phyloP scores from a whole-genome alignment of 2,329 filamentous ascomycete species.

The Chaetomiaceae sp. region DNA sequence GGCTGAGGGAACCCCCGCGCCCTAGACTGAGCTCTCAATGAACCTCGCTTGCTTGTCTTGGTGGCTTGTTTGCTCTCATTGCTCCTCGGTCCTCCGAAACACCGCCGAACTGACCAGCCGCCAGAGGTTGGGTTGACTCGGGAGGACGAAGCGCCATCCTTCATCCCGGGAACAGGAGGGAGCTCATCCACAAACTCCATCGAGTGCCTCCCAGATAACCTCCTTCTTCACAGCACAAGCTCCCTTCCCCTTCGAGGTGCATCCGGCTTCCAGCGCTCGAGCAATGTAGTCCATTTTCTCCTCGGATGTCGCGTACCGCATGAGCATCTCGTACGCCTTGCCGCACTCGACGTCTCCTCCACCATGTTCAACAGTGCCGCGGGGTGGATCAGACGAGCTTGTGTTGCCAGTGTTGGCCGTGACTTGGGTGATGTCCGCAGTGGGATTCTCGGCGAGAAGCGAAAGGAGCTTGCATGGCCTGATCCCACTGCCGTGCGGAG shows the following conservation, averaged over 20 bases:
- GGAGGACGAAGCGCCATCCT: too few species aligned
- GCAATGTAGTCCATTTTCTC: slow-evolving; percentile 19
- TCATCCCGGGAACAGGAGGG: neutral
- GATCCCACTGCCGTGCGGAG: neutral
- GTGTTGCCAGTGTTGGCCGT: neutral
- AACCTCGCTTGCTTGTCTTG: too few species aligned
- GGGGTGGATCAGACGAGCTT: neutral
- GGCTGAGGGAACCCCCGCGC: too few species aligned
- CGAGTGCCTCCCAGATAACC: slow-evolving; percentile 14
- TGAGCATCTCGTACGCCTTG: slow-evolving; percentile 18
- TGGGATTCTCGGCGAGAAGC: slow-evolving; percentile 14
- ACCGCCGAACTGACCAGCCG: too few species aligned
- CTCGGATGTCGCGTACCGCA: slow-evolving; percentile 18
- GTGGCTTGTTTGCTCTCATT: too few species aligned
- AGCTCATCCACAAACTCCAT: slow-evolving; percentile 15
- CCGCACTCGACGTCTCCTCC: slow-evolving; percentile 14
- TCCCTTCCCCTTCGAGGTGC: slow-evolving; percentile 11
- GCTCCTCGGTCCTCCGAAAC: too few species aligned
- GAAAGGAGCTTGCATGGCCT: slow-evolving; percentile 17
- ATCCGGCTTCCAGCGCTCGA: slow-evolving; percentile 16
- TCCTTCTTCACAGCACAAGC: slow-evolving; percentile 16
- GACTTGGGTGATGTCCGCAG: slow-evolving; percentile 13
- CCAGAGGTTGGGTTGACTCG: too few species aligned
- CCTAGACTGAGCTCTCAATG: too few species aligned
- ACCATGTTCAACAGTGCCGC: neutral